A percentile compares a stretch with the other conserved stretches of the same genome.
phyloP scores from a whole-genome alignment of 2,329 filamentous ascomycete species.

The Arthroderma sp. region DNA sequence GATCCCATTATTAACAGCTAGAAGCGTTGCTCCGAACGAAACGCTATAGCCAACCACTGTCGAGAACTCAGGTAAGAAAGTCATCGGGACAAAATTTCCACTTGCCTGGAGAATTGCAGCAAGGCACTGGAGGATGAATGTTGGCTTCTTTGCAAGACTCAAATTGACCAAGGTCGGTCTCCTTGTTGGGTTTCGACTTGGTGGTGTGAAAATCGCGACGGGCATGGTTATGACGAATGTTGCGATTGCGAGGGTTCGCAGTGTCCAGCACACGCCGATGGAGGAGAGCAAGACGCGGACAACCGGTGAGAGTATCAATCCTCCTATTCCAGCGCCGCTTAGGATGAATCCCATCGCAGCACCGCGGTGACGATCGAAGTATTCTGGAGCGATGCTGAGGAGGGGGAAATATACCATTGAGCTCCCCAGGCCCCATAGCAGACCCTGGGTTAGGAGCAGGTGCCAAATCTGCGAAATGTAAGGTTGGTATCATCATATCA shows the following conservation, averaged over 20 bases:
- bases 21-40: conserved; percentile 25
- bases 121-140: conserved; percentile 26
- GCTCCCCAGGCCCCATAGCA: conserved; percentile 26
- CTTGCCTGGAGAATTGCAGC: conserved; percentile 25
- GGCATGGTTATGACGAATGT: conserved; percentile 4
- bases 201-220: conserved; percentile 6
- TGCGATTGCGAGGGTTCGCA: conserved; percentile 5
- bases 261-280: conserved; percentile 4
- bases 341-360: conserved; percentile 29
- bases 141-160: conserved; percentile 20
- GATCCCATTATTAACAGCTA: conserved; percentile 28
- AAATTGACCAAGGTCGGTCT: conserved; percentile 18
- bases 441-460: conserved; percentile 23
- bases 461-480: conserved; percentile 18
- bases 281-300: conserved; percentile 4
- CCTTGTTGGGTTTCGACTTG: conserved; percentile 4
- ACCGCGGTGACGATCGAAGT: conserved; percentile 24
- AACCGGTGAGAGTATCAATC: conserved; percentile 25
- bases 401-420: conserved; percentile 28
- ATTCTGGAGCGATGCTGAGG: conserved; percentile 27
- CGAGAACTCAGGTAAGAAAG: conserved; percentile 28
- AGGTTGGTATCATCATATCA: not conserved
- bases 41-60: conserved; percentile 25
- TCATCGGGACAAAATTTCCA: conserved; percentile 28
- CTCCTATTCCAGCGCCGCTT: conserved; percentile 26